A percentile compares a stretch with the other conserved stretches of the same genome.
These are phyloP conservation scores for Mycena citricolor DNA, from an alignment of 1,284 basidiomycete species.

Conservation along the genomic window DNA sequence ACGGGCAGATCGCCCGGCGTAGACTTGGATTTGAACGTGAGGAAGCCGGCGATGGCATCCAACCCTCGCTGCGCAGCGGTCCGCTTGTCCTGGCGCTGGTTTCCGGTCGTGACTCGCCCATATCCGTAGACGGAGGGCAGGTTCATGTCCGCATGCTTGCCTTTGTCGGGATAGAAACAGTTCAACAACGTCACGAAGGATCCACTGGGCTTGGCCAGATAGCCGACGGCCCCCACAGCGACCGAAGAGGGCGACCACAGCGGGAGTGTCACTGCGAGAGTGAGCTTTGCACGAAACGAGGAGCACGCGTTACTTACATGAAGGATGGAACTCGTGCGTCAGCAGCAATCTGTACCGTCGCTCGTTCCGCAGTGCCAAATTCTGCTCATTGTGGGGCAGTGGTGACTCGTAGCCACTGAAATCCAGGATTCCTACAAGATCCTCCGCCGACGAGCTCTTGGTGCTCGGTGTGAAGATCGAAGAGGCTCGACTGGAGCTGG, in stretches of 20 bases:
- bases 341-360: slow-evolving; percentile 59
- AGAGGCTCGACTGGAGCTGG: slow-evolving; percentile 29
- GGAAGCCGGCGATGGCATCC: slow-evolving; percentile 53
- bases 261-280: slow-evolving; percentile 58
- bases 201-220: slow-evolving; percentile 51
- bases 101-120: slow-evolving; percentile 47
- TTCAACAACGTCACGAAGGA: slow-evolving; percentile 65
- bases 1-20: slow-evolving; percentile 26
- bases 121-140: slow-evolving; percentile 58
- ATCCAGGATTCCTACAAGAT: slow-evolving; percentile 19
- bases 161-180: slow-evolving; percentile 45
- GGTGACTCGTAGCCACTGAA: slow-evolving; percentile 44
- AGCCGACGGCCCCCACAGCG: slow-evolving; percentile 61
- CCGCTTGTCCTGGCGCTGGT: slow-evolving; percentile 50
- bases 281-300: slow-evolving; percentile 1
- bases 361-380: slow-evolving; percentile 53
- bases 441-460: slow-evolving; percentile 26
- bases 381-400: slow-evolving; percentile 43
- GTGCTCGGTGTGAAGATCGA: slow-evolving; percentile 32
- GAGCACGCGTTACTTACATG: slow-evolving; percentile 46
- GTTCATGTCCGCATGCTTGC: slow-evolving; percentile 34
- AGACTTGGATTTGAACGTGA: slow-evolving; percentile 47
- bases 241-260: slow-evolving; percentile 68
- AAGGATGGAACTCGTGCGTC: slow-evolving; percentile 67
- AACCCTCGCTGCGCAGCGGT: slow-evolving; percentile 52